phyloP scores from a whole-genome alignment of 805 yeast species.

The Barnettozyma salicaria region DNA sequence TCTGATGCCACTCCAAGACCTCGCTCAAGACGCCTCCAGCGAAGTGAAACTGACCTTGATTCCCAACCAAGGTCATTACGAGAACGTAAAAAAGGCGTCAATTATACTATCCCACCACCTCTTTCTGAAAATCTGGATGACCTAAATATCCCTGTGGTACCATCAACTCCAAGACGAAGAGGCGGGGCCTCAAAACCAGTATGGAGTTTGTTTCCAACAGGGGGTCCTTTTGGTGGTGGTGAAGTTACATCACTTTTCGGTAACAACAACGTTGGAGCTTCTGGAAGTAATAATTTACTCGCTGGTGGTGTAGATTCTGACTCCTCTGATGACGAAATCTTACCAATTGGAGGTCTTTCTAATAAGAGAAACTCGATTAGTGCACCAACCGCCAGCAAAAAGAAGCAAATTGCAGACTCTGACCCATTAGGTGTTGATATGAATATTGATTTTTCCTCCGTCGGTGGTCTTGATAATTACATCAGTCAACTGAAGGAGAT shows the following conservation, averaged over 20 bases:
- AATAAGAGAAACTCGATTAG: slow-evolving; percentile 31
- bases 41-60: slow-evolving; percentile 13
- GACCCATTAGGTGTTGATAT: slow-evolving; percentile 91
- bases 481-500: slow-evolving; percentile 92
- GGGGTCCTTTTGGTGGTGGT: slow-evolving; percentile 97
- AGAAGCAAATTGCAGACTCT: slow-evolving; percentile 71
- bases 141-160: slow-evolving; percentile 8
- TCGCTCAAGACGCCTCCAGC: slow-evolving; percentile 5
- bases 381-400: slow-evolving; percentile 28
- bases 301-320: slow-evolving; percentile 44
- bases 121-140: slow-evolving; percentile 35
- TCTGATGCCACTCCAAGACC: slow-evolving; percentile 35
- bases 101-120: slow-evolving; percentile 83
- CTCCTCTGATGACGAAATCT: slow-evolving; percentile 57
- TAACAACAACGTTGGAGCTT: slow-evolving; percentile 42
- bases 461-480: slow-evolving; percentile 90
- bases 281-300: slow-evolving; percentile 8
- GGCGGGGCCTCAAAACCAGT: slow-evolving; percentile 39
- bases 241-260: slow-evolving; percentile 85
- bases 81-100: slow-evolving; percentile 66
- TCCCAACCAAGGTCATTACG: slow-evolving; percentile 47
- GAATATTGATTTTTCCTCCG: slow-evolving; percentile 75
- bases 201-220: slow-evolving; percentile 81
- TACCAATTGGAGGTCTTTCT: slow-evolving; percentile 38
- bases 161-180: slow-evolving; percentile 31